Conservation (phyloP, 75 land plant genomes). For the Cupressus sempervirens region DNA sequence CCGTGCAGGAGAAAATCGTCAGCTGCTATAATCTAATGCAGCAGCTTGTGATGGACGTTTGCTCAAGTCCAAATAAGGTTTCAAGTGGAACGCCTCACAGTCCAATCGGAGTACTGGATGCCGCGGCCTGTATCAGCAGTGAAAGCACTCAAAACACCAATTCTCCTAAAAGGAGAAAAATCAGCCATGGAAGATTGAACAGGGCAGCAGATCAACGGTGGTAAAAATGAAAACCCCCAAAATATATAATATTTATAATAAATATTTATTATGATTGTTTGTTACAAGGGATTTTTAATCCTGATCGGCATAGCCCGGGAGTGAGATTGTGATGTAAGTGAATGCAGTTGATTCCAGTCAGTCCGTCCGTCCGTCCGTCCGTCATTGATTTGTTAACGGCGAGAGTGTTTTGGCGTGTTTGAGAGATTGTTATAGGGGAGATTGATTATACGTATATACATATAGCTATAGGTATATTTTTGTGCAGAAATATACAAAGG, state of each 20-base stretch:
- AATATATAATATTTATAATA: not conserved
- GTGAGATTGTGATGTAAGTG: constrained; percentile 10
- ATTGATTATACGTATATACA: not conserved
- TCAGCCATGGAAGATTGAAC: not conserved
- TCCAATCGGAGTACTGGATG: constrained; percentile 60
- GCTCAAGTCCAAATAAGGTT: constrained; percentile 6
- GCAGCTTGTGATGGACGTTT: constrained; percentile 37
- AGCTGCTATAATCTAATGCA: constrained; percentile 51
- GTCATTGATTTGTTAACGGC: not conserved
- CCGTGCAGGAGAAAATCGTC: constrained; percentile 47
- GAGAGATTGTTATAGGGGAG: not conserved
- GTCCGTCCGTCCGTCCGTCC: not conserved
- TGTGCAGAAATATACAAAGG: not conserved
- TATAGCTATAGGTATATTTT: not conserved
- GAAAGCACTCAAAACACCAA: constrained; percentile 7
- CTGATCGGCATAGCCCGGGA: not conserved
- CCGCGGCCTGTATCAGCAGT: constrained; percentile 30
- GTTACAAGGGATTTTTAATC: not conserved
- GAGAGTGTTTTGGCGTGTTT: constrained; percentile 5
- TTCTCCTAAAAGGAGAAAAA: constrained; percentile 7
- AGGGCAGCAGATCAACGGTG: constrained; percentile 5
- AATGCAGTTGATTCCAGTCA: not conserved
- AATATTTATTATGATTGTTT: not conserved
- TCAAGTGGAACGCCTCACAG: constrained; percentile 31
- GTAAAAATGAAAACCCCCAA: not conserved